These are phyloP conservation scores for Trichothecium roseum DNA, from an alignment of 2,329 filamentous ascomycete genomes.

Conservation along the genomic window DNA sequence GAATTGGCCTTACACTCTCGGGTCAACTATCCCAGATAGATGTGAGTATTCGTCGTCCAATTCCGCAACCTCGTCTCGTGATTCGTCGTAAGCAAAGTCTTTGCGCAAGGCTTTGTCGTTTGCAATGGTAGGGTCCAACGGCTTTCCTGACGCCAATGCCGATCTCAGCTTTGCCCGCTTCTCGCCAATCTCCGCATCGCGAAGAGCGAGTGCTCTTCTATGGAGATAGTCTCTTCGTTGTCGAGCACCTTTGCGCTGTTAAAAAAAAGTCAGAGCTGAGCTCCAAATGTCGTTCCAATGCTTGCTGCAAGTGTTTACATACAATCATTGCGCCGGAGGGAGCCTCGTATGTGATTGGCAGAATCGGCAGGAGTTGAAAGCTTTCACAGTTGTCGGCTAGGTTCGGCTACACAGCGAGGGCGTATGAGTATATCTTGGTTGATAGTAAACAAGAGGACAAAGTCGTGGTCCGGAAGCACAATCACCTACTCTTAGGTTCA, in stretches of 20 bases:
- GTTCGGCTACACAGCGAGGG: no score
- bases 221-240: conserved; percentile 58
- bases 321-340: no score
- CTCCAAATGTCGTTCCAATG: no score
- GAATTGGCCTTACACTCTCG: conserved; percentile 51
- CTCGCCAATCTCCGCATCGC: conserved; percentile 86
- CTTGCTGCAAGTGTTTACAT: no score
- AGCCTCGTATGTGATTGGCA: no score
- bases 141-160: conserved; percentile 81
- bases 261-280: no score
- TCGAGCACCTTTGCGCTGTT: conserved; percentile 28
- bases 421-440: no score
- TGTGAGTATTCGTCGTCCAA: conserved; percentile 86
- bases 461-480: no score
- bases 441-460: no score
- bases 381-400: no score
- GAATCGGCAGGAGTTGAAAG: no score
- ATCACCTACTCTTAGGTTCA: no score
- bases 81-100: conserved; percentile 92
- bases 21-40: conserved; percentile 84
- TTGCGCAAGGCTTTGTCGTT: conserved; percentile 76
- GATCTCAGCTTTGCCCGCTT: conserved; percentile 81
- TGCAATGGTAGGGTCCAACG: conserved; percentile 69
- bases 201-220: conserved; percentile 73
- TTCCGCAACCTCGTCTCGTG: conserved; percentile 62